Evolutionary conservation across 208 protist species (phyloP).

Genomic region (Leishmania turanica): DNA sequence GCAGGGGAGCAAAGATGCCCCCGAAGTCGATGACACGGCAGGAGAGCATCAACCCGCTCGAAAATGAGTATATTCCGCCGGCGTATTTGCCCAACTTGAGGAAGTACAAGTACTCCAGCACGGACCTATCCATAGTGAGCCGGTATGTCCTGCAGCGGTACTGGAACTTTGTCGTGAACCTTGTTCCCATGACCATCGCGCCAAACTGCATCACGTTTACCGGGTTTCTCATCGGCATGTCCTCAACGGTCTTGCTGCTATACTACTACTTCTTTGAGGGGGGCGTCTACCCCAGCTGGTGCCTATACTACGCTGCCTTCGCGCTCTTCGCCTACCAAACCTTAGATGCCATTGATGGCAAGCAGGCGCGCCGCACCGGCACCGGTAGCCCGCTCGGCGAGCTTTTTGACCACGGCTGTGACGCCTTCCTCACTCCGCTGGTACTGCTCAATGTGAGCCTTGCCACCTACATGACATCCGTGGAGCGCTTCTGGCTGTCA

Average conservation of each 20-base stretch:
- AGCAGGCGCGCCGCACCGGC: slow-evolving; percentile 94
- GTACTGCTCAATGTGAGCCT: slow-evolving; percentile 65
- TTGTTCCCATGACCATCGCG: slow-evolving; percentile 89
- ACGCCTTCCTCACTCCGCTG: slow-evolving; percentile 87
- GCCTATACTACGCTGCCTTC: slow-evolving; percentile 76
- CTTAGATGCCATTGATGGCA: slow-evolving; percentile 96
- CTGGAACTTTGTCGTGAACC: slow-evolving; percentile 86
- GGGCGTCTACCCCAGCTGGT: slow-evolving; percentile 84
- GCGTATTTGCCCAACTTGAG: slow-evolving; percentile 69
- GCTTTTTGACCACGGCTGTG: slow-evolving; percentile 97
- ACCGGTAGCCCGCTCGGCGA: slow-evolving; percentile 93
- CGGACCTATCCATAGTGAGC: slow-evolving; percentile 73
- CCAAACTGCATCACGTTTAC: slow-evolving; percentile 89
- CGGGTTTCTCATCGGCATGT: slow-evolving; percentile 79
- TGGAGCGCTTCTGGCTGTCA: slow-evolving; percentile 53
- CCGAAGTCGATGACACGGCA: background rate
- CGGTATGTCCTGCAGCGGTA: slow-evolving; percentile 81
- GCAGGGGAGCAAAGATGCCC: background rate
- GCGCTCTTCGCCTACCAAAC: slow-evolving; percentile 92
- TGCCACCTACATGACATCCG: slow-evolving; percentile 43
- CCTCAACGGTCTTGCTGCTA: slow-evolving; percentile 60
- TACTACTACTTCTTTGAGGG: slow-evolving; percentile 61
- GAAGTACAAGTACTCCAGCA: slow-evolving; percentile 84
- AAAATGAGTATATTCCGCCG: slow-evolving; percentile 69
- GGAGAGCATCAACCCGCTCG: slow-evolving; percentile 43